phyloP scores from a whole-genome alignment of 129 eudicot species.

The Lactuca sativa region DNA sequence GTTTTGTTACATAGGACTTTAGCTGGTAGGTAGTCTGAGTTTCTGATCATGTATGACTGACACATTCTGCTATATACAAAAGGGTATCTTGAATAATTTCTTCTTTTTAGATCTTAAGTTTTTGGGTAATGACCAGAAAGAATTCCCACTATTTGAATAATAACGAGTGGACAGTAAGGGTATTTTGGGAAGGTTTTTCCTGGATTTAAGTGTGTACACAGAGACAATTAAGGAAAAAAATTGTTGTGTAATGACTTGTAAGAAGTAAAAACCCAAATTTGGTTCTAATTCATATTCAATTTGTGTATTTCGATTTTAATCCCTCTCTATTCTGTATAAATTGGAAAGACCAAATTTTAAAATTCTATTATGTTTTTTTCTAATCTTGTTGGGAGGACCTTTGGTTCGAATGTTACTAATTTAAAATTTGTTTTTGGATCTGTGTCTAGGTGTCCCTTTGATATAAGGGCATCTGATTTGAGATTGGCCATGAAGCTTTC shows the following conservation, averaged over 20 bases:
- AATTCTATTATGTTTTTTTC: too few species aligned
- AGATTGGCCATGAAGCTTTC: too few species aligned
- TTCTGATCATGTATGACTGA: slow-evolving; percentile 13
- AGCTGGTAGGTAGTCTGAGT: not conserved
- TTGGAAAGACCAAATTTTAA: too few species aligned
- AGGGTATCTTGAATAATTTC: slow-evolving; percentile 15
- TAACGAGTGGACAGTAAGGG: slow-evolving; percentile 3
- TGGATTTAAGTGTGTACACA: not conserved
- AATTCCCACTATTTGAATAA: not conserved
- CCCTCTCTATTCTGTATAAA: too few species aligned
- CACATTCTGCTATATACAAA: slow-evolving; percentile 25
- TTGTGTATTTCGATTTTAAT: too few species aligned
- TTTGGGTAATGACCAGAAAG: slow-evolving; percentile 21
- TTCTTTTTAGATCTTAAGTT: slow-evolving; percentile 1
- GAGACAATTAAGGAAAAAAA: slow-evolving; percentile 15
- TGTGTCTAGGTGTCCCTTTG: too few species aligned
- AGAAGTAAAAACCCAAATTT: slow-evolving; percentile 24
- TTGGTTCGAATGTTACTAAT: too few species aligned
- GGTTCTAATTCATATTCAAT: too few species aligned
- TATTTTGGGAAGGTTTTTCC: not conserved
- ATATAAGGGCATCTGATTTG: too few species aligned
- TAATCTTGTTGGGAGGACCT: too few species aligned
- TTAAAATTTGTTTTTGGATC: too few species aligned
- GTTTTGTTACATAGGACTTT: too few species aligned
- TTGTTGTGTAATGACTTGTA: slow-evolving; percentile 36